Conservation (phyloP, 148 eudicot species). For the Rhododendron ovatum region DNA sequence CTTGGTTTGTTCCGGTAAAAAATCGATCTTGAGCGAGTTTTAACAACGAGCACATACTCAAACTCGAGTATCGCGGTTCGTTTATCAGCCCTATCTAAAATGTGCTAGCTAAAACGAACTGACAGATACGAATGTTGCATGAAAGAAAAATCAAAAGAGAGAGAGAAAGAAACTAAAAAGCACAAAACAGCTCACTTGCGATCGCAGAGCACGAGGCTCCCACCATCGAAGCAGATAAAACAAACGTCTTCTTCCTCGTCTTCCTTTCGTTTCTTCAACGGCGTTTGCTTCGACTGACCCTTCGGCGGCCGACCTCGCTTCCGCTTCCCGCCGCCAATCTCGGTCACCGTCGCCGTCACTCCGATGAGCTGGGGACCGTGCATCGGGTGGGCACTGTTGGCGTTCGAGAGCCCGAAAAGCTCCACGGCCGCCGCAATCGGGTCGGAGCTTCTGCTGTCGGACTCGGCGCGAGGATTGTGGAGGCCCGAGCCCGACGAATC, state of each 20-base stretch:
- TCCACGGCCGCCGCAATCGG: background rate
- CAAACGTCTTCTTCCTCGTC: slow-evolving; percentile 95
- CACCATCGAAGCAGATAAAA: slow-evolving; percentile 91
- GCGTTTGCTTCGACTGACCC: slow-evolving; percentile 24
- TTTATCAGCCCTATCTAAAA: background rate
- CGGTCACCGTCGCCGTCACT: slow-evolving; percentile 13
- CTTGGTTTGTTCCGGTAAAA: background rate
- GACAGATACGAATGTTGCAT: background rate
- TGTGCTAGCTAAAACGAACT: background rate
- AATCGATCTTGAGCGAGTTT: background rate
- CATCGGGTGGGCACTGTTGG: slow-evolving; percentile 18
- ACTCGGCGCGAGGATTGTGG: background rate
- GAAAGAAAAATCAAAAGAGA: background rate
- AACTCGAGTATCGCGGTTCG: background rate
- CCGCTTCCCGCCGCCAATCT: slow-evolving; percentile 24
- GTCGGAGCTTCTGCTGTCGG: background rate
- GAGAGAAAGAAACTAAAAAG: background rate
- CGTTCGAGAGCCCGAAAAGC: background rate
- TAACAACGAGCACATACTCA: background rate
- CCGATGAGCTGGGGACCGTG: slow-evolving; percentile 27
- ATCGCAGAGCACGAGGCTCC: slow-evolving; percentile 81
- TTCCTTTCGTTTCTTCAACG: slow-evolving; percentile 32
- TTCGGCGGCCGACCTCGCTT: slow-evolving; percentile 75
- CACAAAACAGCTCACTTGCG: slow-evolving; percentile 41
- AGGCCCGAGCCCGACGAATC: background rate